Base-by-base conservation (phyloP, 805 yeast genomes). In the Saccharomycopsis sp. region DNA sequence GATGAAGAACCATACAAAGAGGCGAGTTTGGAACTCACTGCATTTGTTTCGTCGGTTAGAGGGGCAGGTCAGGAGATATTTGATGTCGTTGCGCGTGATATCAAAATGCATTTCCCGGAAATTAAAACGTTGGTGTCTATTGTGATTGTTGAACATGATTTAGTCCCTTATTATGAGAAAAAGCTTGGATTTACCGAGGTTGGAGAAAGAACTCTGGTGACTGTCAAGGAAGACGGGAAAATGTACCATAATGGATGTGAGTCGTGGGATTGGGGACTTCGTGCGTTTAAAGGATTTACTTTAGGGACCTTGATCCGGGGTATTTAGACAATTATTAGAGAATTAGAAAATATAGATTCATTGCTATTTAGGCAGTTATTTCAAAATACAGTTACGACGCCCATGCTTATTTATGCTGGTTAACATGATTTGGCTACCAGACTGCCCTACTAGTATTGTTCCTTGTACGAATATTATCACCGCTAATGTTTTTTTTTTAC, bases 1-100 rank as follows among this genome's bases (percentile, higher is more conserved):
- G 52, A 56, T 0, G 47, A 56, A 47, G 57, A 52, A 8, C 59
- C 63, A 2, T 64, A 60, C 2, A 29, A 56, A 1, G 58, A 24
- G 53, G 64, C 62, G 2, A 54, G 47, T 14, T 67, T 69, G 50
- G 85, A 80, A 62, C 56, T 83, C 9, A 81, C 87, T 0, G 79
- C 78, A 3, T 77, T 79, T 60, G 77, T 84, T 0, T 80, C 87
- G 0, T 81, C 78, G 58, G 70, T 74, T 64, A 77, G 78, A 20
- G 66, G 68, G n/a, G 56, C 72, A 12, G 79, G 76, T 2, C 66
- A 76, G 1, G 56, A 57, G 2, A 56, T 72, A 35, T 35, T 58
- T 8, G 29, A 12, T 60, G 69, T 62, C 24, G 59, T 66, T n/a
- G 62, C 12, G 52, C 59, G 34, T 41, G 55, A 29, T 57, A 47